phyloP scores from a whole-genome alignment of 2,329 filamentous ascomycete genomes.

The Helotiales sp. region DNA sequence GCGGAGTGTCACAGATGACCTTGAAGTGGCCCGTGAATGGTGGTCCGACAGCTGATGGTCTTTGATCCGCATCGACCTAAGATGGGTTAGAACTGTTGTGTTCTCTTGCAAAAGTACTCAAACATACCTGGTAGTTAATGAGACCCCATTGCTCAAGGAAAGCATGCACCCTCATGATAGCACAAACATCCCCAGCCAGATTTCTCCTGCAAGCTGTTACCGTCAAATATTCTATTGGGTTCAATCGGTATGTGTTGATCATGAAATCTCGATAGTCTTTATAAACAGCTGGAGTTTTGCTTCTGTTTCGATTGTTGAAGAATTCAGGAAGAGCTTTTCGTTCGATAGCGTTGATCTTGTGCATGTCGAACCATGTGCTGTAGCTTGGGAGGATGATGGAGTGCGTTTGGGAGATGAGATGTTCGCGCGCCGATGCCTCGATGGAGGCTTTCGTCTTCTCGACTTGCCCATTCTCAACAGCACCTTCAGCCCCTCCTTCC shows the following conservation, averaged over 20 bases:
- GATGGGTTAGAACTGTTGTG: background rate
- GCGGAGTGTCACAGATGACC: slow-evolving; percentile 91
- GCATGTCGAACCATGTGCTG: slow-evolving; percentile 99
- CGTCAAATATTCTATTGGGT: slow-evolving; percentile 93
- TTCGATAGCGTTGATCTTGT: slow-evolving; percentile 84
- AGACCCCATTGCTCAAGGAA: slow-evolving; percentile 98
- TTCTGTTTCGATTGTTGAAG: slow-evolving; percentile 97
- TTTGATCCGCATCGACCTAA: slow-evolving; percentile 92
- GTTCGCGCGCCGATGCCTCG: slow-evolving; percentile 85
- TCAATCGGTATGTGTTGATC: slow-evolving; percentile 98
- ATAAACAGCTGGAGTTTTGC: slow-evolving; percentile 96
- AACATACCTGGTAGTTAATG: slow-evolving; percentile 92
- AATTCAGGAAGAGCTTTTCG: slow-evolving; percentile 95
- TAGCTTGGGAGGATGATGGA: slow-evolving; percentile 97
- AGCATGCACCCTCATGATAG: slow-evolving; percentile 97
- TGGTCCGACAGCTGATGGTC: slow-evolving; percentile 91
- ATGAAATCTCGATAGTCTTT: slow-evolving; percentile 99
- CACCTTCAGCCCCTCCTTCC: slow-evolving; percentile 42
- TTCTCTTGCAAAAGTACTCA: too few species aligned
- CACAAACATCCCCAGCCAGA: slow-evolving; percentile 94
- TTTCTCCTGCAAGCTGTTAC: slow-evolving; percentile 96
- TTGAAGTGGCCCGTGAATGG: slow-evolving; percentile 98
- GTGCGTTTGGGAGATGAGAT: slow-evolving; percentile 90
- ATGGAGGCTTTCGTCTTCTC: slow-evolving; percentile 76
- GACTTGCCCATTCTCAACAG: slow-evolving; percentile 46